Percentiles rank a stretch among this genome's conserved stretches.
Conservation (phyloP, 108 stramenopile genomes). For the Pseudonitzschia delicatissima region DNA sequence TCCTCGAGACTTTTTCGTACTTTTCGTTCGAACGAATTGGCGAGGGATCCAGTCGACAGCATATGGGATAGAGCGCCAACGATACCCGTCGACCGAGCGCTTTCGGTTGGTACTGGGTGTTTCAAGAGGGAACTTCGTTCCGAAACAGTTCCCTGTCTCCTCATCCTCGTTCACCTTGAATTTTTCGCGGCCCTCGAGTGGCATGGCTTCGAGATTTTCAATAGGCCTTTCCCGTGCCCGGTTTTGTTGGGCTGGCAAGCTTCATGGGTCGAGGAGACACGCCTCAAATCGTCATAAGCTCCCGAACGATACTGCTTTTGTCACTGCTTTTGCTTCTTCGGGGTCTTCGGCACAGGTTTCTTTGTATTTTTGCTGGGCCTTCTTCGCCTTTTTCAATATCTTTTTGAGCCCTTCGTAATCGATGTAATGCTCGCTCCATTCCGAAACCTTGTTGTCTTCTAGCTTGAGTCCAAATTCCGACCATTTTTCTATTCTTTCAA, state of each 20-base stretch:
- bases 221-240: too few relatives aligned
- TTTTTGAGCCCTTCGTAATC: slow-evolving; percentile 67
- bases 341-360: slow-evolving; percentile 48
- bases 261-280: background rate
- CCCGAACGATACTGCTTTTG: slow-evolving; percentile 12
- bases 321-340: slow-evolving; percentile 34
- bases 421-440: slow-evolving; percentile 77
- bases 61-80: background rate
- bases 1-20: slow-evolving; percentile 28
- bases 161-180: background rate
- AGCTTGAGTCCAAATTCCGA: slow-evolving; percentile 86
- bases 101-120: background rate
- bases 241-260: too few relatives aligned
- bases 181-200: too few relatives aligned
- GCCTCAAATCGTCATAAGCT: background rate
- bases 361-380: slow-evolving; percentile 38
- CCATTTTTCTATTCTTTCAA: slow-evolving; percentile 35
- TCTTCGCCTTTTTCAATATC: slow-evolving; percentile 55
- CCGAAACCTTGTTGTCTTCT: slow-evolving; percentile 83
- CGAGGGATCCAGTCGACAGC: background rate
- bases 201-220: too few relatives aligned
- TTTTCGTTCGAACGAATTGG: slow-evolving; percentile 21
- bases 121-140: background rate
- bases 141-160: background rate
- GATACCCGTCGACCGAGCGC: background rate